phyloP scores from a whole-genome alignment of 129 eudicot genomes.

The Tanacetum coccineum region DNA sequence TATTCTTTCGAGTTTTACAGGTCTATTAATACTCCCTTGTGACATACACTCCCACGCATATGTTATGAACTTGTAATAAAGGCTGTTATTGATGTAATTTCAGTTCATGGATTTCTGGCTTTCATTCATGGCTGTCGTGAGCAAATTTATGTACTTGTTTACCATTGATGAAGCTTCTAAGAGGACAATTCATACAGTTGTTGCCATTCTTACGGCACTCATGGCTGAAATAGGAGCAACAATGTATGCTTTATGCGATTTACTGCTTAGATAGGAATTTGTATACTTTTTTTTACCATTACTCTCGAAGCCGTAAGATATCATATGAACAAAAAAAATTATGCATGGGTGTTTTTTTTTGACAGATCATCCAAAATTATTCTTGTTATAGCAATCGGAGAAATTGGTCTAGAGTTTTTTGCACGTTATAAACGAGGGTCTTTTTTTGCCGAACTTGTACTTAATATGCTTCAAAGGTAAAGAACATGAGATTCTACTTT shows the following conservation, averaged over 20 bases:
- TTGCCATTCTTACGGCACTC: no score
- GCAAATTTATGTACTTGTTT: no score
- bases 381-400: constrained; percentile 64
- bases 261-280: neutral
- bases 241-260: constrained; percentile 38
- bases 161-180: no score
- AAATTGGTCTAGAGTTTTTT: constrained; percentile 55
- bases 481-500: constrained; percentile 23
- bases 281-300: neutral
- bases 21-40: constrained; percentile 25
- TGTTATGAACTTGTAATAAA: no score
- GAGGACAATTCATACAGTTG: no score
- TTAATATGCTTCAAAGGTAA: no score
- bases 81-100: no score
- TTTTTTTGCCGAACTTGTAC: constrained; percentile 29
- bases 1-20: constrained; percentile 59
- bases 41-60: neutral
- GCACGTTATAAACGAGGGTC: constrained; percentile 41
- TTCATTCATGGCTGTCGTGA: no score
- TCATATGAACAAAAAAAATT: neutral
- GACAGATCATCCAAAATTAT: constrained; percentile 62
- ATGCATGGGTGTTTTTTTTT: neutral
- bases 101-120: no score
- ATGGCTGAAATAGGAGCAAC: constrained; percentile 77
- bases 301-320: constrained; percentile 8